Evolutionary conservation across 495 filamentous ascomycete species (phyloP).

Genomic region (Sphaerosporella brunnea): DNA sequence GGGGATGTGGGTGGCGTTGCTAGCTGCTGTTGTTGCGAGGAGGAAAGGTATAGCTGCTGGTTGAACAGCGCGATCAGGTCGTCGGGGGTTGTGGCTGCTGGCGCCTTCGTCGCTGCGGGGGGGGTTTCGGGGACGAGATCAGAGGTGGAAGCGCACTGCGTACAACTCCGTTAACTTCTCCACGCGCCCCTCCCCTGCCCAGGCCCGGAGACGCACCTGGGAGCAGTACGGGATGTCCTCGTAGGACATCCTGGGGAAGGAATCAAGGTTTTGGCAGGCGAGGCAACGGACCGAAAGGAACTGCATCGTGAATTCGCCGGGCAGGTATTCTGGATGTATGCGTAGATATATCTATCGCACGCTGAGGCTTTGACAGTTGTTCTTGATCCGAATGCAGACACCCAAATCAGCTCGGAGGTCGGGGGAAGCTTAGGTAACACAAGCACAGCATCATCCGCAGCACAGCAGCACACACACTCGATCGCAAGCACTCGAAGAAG

Average conservation of each 20-base stretch:
- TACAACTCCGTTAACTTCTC: no score
- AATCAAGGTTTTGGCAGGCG: slow-evolving; percentile 22
- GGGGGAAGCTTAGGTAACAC: no score
- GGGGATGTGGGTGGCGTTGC: slow-evolving; percentile 9
- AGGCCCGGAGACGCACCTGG: slow-evolving; percentile 11
- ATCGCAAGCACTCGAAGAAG: no score
- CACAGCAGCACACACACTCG: no score
- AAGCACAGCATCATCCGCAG: no score
- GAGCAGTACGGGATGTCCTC: slow-evolving; percentile 24
- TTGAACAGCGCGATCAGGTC: slow-evolving; percentile 52
- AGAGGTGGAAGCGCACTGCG: slow-evolving; percentile 17
- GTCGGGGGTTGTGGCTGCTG: slow-evolving; percentile 25
- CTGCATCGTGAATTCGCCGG: no score
- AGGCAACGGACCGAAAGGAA: slow-evolving; percentile 22
- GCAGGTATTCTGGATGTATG: no score
- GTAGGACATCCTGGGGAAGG: slow-evolving; percentile 19
- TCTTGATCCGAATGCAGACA: neutral
- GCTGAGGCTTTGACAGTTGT: no score
- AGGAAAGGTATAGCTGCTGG: slow-evolving; percentile 40
- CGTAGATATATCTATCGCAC: no score
- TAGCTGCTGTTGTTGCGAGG: slow-evolving; percentile 27
- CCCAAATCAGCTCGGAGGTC: neutral
- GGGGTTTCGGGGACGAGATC: slow-evolving; percentile 19
- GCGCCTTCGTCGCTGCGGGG: slow-evolving; percentile 4
- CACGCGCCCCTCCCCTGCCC: no score